Evolutionary conservation across 371 early-diverging fungal genomes (phyloP).

Genomic region (Mortierella sp.): DNA sequence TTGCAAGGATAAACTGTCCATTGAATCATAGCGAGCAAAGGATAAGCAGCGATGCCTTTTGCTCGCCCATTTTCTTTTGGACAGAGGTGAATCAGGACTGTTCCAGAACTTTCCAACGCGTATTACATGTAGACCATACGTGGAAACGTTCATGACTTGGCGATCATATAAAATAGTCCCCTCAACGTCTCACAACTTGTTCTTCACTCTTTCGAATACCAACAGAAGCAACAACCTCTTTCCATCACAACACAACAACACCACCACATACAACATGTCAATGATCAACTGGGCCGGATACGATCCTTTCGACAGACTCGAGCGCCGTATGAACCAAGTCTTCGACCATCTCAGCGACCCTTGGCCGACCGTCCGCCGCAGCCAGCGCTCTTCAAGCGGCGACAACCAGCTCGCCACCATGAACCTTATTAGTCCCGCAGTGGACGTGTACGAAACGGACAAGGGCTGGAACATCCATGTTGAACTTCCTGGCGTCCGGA

Average conservation of each 20-base stretch:
- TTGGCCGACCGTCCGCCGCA: conserved; percentile 10
- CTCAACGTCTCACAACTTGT: not conserved
- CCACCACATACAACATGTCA: conserved; percentile 37
- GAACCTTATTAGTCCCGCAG: conserved; percentile 34
- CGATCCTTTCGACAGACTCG: conserved; percentile 49
- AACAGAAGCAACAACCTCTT: not conserved
- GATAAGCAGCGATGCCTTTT: no score
- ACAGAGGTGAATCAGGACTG: no score
- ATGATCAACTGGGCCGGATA: conserved; percentile 49
- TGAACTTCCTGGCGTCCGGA: conserved; percentile 68
- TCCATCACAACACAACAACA: not conserved
- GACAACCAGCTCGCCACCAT: conserved; percentile 17
- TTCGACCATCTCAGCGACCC: conserved; percentile 42
- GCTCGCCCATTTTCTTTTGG: no score
- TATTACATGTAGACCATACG: no score
- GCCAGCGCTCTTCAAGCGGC: conserved; percentile 18
- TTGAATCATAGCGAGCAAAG: no score
- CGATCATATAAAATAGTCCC: conserved; percentile 1
- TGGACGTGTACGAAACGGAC: conserved; percentile 64
- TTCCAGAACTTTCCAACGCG: no score
- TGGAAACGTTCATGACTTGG: not conserved
- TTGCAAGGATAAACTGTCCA: no score
- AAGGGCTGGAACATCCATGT: conserved; percentile 59
- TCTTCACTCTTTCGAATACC: not conserved
- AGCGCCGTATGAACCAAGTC: conserved; percentile 57